These are phyloP conservation scores for Metschnikowia santaceciliae DNA, from an alignment of 805 yeast species.

Conservation along the genomic window DNA sequence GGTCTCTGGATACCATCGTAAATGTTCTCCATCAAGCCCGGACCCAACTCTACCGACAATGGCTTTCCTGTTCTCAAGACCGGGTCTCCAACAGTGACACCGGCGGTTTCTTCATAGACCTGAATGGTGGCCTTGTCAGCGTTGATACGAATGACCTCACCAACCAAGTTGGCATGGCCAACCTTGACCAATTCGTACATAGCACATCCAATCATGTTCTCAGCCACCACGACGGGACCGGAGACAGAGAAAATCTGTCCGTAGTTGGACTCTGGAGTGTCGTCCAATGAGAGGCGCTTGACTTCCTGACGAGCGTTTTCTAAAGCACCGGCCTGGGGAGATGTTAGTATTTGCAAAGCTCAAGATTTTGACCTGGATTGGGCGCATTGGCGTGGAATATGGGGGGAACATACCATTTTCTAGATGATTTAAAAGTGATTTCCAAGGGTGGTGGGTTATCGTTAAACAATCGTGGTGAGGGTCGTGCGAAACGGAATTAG, in stretches of 20 bases:
- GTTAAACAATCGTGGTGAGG: constrained; percentile 6
- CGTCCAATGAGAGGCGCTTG: constrained; percentile 76
- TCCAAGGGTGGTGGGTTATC: constrained; percentile 2
- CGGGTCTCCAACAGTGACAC: constrained; percentile 99
- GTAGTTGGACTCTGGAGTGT: constrained; percentile 67
- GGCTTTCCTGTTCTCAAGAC: constrained; percentile 98
- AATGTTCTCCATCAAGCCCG: constrained; percentile 98
- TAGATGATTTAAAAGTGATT: background rate
- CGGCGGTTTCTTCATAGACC: constrained; percentile 99
- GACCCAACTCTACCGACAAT: constrained; percentile 97
- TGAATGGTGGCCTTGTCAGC: constrained; percentile 97
- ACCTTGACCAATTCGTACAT: constrained; percentile 99
- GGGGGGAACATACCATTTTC: constrained; percentile 11
- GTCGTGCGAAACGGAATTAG: constrained; percentile 5
- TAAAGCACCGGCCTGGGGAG: constrained; percentile 81
- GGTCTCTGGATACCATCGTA: constrained; percentile 99
- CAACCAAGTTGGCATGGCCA: constrained; percentile 94
- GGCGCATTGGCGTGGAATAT: background rate
- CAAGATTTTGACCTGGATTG: too few species aligned
- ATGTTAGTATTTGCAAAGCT: constrained; percentile 6
- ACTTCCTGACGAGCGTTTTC: constrained; percentile 96
- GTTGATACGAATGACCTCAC: constrained; percentile 96
- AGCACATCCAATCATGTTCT: constrained; percentile 99
- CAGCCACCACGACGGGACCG: constrained; percentile 97
- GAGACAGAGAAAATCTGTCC: constrained; percentile 93